Conservation (phyloP, 78 protist species). For the Dictyostelium capitatum region DNA sequence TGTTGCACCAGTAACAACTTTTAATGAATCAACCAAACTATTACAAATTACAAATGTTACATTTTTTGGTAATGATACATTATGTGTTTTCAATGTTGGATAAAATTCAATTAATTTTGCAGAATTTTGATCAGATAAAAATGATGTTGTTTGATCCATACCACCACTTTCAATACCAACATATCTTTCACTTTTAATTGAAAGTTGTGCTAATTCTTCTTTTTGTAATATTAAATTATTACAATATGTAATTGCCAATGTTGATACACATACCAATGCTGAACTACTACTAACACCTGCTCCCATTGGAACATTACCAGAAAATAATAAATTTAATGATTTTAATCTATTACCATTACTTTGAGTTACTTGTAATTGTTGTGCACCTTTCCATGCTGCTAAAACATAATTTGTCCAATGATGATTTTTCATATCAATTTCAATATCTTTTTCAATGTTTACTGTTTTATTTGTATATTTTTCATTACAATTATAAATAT, state of each 20-base stretch:
- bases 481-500: slow-evolving; percentile 12
- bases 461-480: slow-evolving; percentile 9
- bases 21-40: slow-evolving; percentile 65
- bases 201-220: slow-evolving; percentile 52
- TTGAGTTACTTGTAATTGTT: background rate
- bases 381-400: slow-evolving; percentile 69
- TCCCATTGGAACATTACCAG: slow-evolving; percentile 77
- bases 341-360: background rate
- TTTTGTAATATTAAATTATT: slow-evolving; percentile 44
- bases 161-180: slow-evolving; percentile 86
- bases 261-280: slow-evolving; percentile 79
- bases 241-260: slow-evolving; percentile 55
- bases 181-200: slow-evolving; percentile 63
- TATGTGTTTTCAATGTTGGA: slow-evolving; percentile 42
- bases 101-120: slow-evolving; percentile 72
- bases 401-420: slow-evolving; percentile 74
- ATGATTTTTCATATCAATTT: slow-evolving; percentile 37
- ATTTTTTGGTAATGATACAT: slow-evolving; percentile 61
- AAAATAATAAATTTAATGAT: slow-evolving; percentile 12
- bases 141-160: slow-evolving; percentile 85
- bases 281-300: slow-evolving; percentile 79
- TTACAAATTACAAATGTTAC: slow-evolving; percentile 67
- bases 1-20: slow-evolving; percentile 56
- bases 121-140: slow-evolving; percentile 34
- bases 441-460: background rate